A percentile compares a stretch with the other conserved stretches of the same genome.
These are phyloP conservation scores for Clathrus columnatus DNA, from an alignment of 768 basidiomycete species.

Conservation along the genomic window DNA sequence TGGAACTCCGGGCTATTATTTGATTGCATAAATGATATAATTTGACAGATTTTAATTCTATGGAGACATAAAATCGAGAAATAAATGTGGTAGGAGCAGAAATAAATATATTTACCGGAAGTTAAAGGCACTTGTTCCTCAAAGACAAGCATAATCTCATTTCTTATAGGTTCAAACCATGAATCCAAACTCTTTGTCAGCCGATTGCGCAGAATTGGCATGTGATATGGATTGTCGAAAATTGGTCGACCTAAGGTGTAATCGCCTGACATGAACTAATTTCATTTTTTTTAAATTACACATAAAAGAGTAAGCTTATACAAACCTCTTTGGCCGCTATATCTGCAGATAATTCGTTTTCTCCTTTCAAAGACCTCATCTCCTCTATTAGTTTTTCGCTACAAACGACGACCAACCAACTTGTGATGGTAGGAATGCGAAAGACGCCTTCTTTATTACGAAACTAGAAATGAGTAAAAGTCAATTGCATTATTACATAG, in stretches of 20 bases:
- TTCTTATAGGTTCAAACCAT: not conserved
- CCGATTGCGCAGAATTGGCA: not conserved
- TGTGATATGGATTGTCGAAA: not conserved
- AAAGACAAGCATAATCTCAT: constrained; percentile 2
- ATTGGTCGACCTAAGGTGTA: not conserved
- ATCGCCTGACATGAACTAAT: constrained; percentile 16
- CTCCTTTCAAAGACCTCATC: constrained; percentile 1
- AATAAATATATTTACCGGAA: not conserved
- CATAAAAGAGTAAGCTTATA: not conserved
- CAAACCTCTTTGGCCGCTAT: constrained; percentile 6
- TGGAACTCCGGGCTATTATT: constrained; percentile 31
- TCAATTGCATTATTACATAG: not conserved
- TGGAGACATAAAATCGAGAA: not conserved
- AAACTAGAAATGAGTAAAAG: not conserved
- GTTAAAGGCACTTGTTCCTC: not conserved
- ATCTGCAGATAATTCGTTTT: constrained; percentile 9
- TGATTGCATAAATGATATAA: constrained; percentile 18
- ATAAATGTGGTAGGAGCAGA: not conserved
- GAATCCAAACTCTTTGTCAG: constrained; percentile 1
- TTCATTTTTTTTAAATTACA: not conserved
- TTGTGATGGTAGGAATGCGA: not conserved
- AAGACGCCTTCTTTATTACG: constrained; percentile 17
- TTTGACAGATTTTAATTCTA: not conserved
- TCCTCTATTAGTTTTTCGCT: constrained; percentile 2
- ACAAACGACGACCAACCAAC: not conserved